phyloP scores from a whole-genome alignment of 1,284 basidiomycete species.

The Cryptococcus sp. region DNA sequence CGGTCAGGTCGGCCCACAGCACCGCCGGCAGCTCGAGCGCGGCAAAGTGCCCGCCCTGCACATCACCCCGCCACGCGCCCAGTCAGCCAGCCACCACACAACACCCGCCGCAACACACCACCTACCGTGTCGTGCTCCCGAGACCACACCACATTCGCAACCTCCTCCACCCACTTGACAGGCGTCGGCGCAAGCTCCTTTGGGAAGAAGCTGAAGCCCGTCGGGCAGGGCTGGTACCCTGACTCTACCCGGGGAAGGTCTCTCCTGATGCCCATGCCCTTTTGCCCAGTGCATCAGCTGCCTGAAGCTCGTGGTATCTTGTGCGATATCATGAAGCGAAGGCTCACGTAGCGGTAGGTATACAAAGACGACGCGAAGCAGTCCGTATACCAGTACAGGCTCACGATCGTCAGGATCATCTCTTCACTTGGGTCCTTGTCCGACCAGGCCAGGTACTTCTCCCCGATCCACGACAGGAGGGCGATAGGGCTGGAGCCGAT shows the following conservation, averaged over 20 bases:
- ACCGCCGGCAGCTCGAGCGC: conserved; percentile 51
- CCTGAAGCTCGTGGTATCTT: too few species aligned
- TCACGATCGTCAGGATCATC: conserved; percentile 43
- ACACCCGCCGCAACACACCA: neutral
- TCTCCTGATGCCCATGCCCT: conserved; percentile 23
- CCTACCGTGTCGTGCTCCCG: conserved; percentile 19
- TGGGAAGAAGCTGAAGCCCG: conserved; percentile 48
- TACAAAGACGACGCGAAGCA: conserved; percentile 50
- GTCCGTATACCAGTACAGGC: conserved; percentile 50
- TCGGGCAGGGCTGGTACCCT: conserved; percentile 42
- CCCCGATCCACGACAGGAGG: conserved; percentile 51
- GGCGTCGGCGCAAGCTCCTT: conserved; percentile 48
- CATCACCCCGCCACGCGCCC: neutral
- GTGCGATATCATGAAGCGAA: neutral
- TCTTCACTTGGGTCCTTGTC: conserved; percentile 34
- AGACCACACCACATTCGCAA: conserved; percentile 24
- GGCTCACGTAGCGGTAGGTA: conserved; percentile 47
- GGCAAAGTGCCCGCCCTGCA: conserved; percentile 49
- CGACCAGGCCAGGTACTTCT: conserved; percentile 51
- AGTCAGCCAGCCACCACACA: neutral
- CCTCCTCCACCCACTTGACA: conserved; percentile 19
- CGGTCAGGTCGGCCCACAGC: conserved; percentile 42
- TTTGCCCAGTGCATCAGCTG: neutral
- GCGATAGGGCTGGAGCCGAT: conserved; percentile 47
- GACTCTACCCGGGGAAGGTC: conserved; percentile 14